Evolutionary conservation across 306 rosid species (phyloP).

Genomic region (Ceratonia siliqua): DNA sequence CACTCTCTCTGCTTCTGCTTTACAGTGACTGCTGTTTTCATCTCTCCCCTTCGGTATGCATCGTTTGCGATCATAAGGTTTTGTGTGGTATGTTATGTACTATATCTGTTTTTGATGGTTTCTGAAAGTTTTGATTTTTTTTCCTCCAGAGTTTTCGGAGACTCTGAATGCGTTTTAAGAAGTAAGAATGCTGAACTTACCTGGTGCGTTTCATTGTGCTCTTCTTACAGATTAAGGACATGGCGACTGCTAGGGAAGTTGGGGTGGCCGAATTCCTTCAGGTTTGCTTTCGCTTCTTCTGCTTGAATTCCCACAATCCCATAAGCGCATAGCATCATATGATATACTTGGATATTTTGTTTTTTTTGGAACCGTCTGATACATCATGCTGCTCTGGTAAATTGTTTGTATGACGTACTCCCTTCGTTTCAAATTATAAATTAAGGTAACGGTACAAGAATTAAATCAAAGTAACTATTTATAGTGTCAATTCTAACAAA

Average conservation of each 20-base stretch:
- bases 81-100: not conserved
- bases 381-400: not conserved
- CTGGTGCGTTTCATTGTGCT: no score
- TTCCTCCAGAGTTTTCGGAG: not conserved
- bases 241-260: slow-evolving; percentile 50
- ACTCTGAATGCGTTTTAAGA: not conserved
- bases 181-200: no score
- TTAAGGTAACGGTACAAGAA: no score
- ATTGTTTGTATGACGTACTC: not conserved
- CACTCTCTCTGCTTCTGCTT: not conserved
- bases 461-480: no score
- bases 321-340: not conserved
- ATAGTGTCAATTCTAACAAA: no score
- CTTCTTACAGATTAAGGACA: slow-evolving; percentile 8
- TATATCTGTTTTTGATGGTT: not conserved
- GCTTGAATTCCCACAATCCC: not conserved
- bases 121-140: not conserved
- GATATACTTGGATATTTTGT: not conserved
- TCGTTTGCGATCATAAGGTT: not conserved
- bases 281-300: slow-evolving; percentile 29
- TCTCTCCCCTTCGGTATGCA: not conserved
- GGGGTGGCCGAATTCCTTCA: slow-evolving; percentile 51
- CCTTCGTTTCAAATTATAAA: no score
- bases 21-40: not conserved
- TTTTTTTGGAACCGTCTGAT: not conserved